phyloP scores from a whole-genome alignment of 495 filamentous ascomycete species.

The Trichocladium uniseriatum region DNA sequence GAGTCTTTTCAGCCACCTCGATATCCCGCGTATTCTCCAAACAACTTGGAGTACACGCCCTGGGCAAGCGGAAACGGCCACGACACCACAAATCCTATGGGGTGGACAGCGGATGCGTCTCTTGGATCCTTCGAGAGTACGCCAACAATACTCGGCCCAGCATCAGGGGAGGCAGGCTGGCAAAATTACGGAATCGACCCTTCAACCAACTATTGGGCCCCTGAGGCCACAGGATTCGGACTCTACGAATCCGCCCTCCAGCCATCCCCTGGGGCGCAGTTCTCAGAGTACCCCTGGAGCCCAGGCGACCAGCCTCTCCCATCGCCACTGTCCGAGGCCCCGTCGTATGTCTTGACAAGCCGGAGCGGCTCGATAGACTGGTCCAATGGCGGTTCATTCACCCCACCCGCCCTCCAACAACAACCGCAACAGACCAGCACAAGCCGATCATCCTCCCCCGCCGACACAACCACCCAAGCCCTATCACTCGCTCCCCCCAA shows the following conservation, averaged over 20 bases:
- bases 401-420: not conserved
- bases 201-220: not conserved
- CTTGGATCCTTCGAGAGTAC: not conserved
- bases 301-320: not conserved
- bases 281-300: not conserved
- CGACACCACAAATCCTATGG: not conserved
- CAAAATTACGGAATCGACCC: too few relatives aligned
- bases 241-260: not conserved
- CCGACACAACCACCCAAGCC: not conserved
- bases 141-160: not conserved
- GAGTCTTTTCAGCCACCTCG: not conserved
- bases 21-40: not conserved
- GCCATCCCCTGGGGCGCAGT: not conserved
- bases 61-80: not conserved
- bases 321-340: constrained; percentile 8
- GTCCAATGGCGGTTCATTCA: not conserved
- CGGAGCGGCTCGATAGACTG: not conserved
- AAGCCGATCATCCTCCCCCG: not conserved
- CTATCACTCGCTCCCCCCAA: not conserved
- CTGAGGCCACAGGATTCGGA: not conserved
- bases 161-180: not conserved
- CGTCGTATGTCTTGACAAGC: not conserved
- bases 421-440: not conserved
- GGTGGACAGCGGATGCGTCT: too few relatives aligned
- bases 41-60: not conserved